phyloP scores from a whole-genome alignment of 1,284 basidiomycete genomes.

The Ganoderma lingzhi region DNA sequence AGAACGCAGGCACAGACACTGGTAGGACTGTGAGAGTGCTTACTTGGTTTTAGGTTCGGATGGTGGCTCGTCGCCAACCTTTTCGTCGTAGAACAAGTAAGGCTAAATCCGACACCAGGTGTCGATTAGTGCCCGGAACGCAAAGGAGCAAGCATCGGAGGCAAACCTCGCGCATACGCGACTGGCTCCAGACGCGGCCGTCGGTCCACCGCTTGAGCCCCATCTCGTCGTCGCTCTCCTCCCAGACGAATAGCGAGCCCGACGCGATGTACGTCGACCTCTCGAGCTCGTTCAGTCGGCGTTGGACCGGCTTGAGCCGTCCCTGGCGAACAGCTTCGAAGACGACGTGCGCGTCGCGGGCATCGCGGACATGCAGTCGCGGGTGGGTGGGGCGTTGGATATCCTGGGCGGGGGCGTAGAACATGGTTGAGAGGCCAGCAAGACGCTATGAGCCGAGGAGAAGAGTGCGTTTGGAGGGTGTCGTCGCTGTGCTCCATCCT shows the following conservation, averaged over 20 bases:
- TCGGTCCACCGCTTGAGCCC: conserved; percentile 72
- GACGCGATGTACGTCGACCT: conserved; percentile 62
- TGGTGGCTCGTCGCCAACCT: conserved; percentile 53
- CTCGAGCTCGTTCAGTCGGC: conserved; percentile 67
- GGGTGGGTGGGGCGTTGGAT: conserved; percentile 69
- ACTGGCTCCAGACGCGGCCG: conserved; percentile 72
- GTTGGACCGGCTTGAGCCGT: conserved; percentile 54
- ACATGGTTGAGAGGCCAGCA: conserved; percentile 38
- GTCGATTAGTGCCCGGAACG: conserved; percentile 26
- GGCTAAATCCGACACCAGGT: conserved; percentile 47
- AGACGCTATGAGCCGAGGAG: conserved; percentile 26
- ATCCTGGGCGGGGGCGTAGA: conserved; percentile 48
- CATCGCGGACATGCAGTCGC: conserved; percentile 67
- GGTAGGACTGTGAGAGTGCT: conserved; percentile 32
- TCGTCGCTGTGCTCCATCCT: conserved; percentile 27
- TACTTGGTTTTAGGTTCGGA: conserved; percentile 50
- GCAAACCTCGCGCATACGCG: conserved; percentile 66
- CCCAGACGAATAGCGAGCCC: conserved; percentile 72
- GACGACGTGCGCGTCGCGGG: conserved; percentile 66
- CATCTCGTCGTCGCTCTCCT: conserved; percentile 68
- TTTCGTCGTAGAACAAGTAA: conserved; percentile 74
- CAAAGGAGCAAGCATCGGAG: conserved; percentile 22
- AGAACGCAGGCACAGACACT: conserved; percentile 25
- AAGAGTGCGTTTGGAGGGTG: conserved; percentile 24
- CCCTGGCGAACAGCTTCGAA: conserved; percentile 68